Evolutionary conservation across 179 eudicot genomes (phyloP), one percentile per base, ranked within the genome.

Genomic region (Pouteria campechiana): DNA sequence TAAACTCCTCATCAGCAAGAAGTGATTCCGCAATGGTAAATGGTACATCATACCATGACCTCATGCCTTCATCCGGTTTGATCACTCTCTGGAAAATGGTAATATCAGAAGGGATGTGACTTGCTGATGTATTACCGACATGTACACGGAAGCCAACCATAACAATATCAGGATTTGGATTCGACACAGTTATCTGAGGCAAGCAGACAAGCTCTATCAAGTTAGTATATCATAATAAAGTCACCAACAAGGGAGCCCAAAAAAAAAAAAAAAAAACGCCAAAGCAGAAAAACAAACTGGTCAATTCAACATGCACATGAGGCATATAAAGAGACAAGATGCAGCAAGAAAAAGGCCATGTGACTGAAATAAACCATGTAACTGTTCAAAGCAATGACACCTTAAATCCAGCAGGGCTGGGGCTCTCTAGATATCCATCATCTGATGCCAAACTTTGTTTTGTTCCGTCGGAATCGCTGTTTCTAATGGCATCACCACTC

Each of bases 31-130:
- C 93, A 39, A 92, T 76, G n/a, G 96, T 77, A 49, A 92, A 92
- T 43, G 99, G 99, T 47, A 92, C 67, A 61, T 92, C 99, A 73
- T 92, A 92, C 99, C 99, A 92, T 50, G 89, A 88, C 46, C 95
- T 75, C 96, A 80, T 83, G 71, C 96, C 96, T 58, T 88, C 96
- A 38, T 92, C 99, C 37, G 83, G 60, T 57, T 92, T 92, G 36
- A 92, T 60, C 58, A 67, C 79, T 61, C 99, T 88, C 73, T 92
- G 96, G 60, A 88, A 92, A 20, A 92, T 80, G 50, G 73, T 64
- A 40, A 92, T 60, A 29, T 83, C 87, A 44, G 99, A 75, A 42
- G 99, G 99, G 39, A 88, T 83, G 48, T 92, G 88, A 63, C 60
- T 88, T 36, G 89, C 79, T 17, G 96, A 88, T 51, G 95, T 77